A percentile compares a stretch with the other conserved stretches of the same genome.
Evolutionary conservation across 2,329 filamentous ascomycete genomes (phyloP).

Genomic region (Phialophora expanda): DNA sequence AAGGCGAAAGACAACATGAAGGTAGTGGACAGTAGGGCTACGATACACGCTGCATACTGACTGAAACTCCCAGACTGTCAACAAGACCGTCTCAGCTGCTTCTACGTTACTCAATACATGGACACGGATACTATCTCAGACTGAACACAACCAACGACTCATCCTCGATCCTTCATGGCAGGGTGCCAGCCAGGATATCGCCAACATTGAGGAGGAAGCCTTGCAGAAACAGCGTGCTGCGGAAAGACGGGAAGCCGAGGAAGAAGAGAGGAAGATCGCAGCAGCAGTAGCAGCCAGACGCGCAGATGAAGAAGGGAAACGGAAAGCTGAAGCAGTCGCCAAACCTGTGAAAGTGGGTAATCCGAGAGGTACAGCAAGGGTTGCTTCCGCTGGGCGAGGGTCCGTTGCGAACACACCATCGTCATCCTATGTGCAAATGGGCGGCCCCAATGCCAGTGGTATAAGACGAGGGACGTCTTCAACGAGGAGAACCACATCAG

Average conservation of each 20-base stretch:
- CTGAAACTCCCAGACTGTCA: constrained; percentile 68
- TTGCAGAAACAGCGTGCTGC: constrained; percentile 74
- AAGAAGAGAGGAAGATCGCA: constrained; percentile 72
- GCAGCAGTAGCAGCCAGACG: constrained; percentile 60
- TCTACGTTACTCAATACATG: constrained; percentile 91
- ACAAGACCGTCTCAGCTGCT: constrained; percentile 81
- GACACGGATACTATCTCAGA: constrained; percentile 94
- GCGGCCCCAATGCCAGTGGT: constrained; percentile 26
- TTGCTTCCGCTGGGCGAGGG: constrained; percentile 44
- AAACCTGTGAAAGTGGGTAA: constrained; percentile 40
- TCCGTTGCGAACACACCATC: constrained; percentile 24
- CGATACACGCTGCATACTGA: not conserved
- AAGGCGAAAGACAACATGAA: constrained; percentile 58
- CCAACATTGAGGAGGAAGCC: constrained; percentile 84
- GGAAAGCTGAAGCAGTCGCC: constrained; percentile 45
- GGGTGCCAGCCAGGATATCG: constrained; percentile 82
- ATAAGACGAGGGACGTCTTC: constrained; percentile 30
- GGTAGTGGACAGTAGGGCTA: constrained; percentile 43
- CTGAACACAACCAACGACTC: constrained; percentile 93
- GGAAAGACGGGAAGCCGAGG: constrained; percentile 76
- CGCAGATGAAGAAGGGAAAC: constrained; percentile 56
- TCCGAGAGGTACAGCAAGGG: constrained; percentile 44
- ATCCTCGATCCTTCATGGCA: constrained; percentile 89
- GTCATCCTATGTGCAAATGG: constrained; percentile 33
- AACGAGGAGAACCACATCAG: constrained; percentile 29